phyloP scores from a whole-genome alignment of 352 stramenopile genomes.

The Phytopythium litorale region DNA sequence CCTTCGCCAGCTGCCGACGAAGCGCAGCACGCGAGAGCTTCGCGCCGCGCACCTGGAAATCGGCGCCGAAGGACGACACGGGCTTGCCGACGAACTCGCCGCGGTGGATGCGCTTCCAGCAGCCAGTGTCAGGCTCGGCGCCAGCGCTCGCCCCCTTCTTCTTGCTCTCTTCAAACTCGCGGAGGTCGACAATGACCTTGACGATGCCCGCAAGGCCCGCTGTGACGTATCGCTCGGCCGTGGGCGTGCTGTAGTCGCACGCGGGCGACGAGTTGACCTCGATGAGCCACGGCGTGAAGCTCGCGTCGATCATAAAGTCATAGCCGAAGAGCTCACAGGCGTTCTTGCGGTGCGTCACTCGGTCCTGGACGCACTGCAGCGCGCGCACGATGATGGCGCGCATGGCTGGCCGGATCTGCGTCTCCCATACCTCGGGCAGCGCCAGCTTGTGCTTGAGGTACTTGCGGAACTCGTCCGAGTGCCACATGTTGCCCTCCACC shows the following conservation, averaged over 20 bases:
- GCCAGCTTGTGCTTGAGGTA: conserved; percentile 34
- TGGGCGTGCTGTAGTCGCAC: conserved; percentile 92
- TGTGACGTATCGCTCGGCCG: conserved; percentile 88
- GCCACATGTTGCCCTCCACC: conserved; percentile 71
- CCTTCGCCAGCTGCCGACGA: conserved; percentile 3
- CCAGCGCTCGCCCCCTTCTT: background rate
- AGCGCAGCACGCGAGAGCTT: conserved; percentile 24
- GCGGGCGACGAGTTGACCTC: conserved; percentile 92
- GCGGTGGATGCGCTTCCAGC: conserved; percentile 62
- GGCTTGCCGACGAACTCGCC: conserved; percentile 64
- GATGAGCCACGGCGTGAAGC: conserved; percentile 86
- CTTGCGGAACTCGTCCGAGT: conserved; percentile 71
- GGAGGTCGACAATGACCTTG: conserved; percentile 88
- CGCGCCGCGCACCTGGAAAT: conserved; percentile 63
- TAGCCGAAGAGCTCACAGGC: conserved; percentile 93
- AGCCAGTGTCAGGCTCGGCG: conserved; percentile 46
- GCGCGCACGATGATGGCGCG: conserved; percentile 82
- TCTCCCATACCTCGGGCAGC: conserved; percentile 34
- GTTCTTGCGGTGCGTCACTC: conserved; percentile 86
- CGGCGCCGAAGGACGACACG: conserved; percentile 53
- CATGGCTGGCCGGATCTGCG: conserved; percentile 74
- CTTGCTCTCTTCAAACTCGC: conserved; percentile 44
- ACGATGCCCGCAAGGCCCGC: conserved; percentile 79
- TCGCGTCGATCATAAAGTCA: conserved; percentile 93
- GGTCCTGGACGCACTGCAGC: conserved; percentile 86